A percentile compares a stretch with the other conserved stretches of the same genome.
These are phyloP conservation scores for Pelargonium nanum DNA, from an alignment of 345 rosid species.

Conservation along the genomic window DNA sequence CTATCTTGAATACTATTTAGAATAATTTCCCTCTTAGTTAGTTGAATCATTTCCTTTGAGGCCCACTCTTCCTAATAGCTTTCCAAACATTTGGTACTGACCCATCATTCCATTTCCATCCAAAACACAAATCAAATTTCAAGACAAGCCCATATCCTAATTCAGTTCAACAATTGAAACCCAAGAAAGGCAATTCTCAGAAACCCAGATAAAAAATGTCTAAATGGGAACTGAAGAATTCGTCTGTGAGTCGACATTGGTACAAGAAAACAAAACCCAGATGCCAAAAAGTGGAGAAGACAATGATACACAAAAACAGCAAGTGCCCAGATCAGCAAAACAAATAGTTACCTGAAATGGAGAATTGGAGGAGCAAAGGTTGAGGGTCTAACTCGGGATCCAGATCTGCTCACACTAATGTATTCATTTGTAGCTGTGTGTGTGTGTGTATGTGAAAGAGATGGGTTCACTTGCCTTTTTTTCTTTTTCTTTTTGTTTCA, in stretches of 20 bases:
- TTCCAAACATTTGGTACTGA: not conserved
- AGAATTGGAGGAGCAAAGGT: slow-evolving; percentile 1
- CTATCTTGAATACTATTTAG: not conserved
- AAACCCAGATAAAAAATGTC: not conserved
- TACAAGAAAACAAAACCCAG: not conserved
- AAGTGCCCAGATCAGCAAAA: not conserved
- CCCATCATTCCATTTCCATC: not conserved
- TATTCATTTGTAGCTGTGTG: no score
- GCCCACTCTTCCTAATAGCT: not conserved
- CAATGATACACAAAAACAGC: not conserved
- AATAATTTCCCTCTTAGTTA: not conserved
- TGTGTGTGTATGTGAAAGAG: no score
- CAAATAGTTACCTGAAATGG: slow-evolving; percentile 10
- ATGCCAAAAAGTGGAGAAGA: not conserved
- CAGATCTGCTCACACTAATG: slow-evolving; percentile 22
- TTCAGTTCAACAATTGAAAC: not conserved
- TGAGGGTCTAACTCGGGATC: slow-evolving; percentile 8
- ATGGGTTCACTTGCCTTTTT: not conserved
- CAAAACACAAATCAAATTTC: not conserved
- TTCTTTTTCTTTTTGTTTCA: not conserved
- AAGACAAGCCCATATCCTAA: not conserved
- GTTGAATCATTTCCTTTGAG: not conserved
- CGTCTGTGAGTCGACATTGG: not conserved
- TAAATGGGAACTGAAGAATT: not conserved
- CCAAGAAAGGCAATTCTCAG: not conserved